Conservation (phyloP, 129 eudicot genomes). For the Helianthus annuus region HanXRQr2.0-SUNRISE NC_035448.2:6539609-6540108, state of each 20-base stretch:
- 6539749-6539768: background rate
- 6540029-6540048: no score
- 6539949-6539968: no score
- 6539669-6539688: conserved; percentile 46
- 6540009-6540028: no score
- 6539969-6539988: no score
- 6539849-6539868: background rate
- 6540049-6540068: no score
- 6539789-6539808: background rate
- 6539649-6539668: conserved; percentile 40
- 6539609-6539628: conserved; percentile 34
- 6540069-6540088: no score
- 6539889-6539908: background rate
- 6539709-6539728: conserved; percentile 30
- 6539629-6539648: conserved; percentile 41
- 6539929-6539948: no score
- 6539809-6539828: background rate
- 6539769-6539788: background rate
- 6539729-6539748: conserved; percentile 44
- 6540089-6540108: no score
- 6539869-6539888: background rate
- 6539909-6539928: no score
- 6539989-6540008: no score
- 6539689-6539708: conserved; percentile 37
- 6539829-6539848: conserved; percentile 5